Evolutionary conservation across 345 rosid genomes (phyloP).

Genomic region (Gossypium arboreum): DNA sequence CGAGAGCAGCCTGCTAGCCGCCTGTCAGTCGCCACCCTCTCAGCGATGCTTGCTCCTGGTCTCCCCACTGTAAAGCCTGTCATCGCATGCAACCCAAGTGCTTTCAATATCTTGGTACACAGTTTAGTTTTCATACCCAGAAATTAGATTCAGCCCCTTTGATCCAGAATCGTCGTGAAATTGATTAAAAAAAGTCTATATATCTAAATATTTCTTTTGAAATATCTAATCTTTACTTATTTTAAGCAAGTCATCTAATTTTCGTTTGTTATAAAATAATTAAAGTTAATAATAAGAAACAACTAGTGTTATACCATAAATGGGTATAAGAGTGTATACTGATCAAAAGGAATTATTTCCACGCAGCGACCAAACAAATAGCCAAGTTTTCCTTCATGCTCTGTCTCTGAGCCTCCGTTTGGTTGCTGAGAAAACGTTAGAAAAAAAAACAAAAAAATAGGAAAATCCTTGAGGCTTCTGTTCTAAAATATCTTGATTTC

Average conservation of each 20-base stretch:
- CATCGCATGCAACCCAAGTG: constrained; percentile 7
- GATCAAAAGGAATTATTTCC: constrained; percentile 35
- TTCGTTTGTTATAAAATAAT: not conserved
- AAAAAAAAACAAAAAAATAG: not conserved
- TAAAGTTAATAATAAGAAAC: not conserved
- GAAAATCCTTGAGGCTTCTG: constrained; percentile 5
- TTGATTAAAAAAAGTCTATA: not conserved
- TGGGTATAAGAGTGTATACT: constrained; percentile 7
- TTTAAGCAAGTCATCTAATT: not conserved
- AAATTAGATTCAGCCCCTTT: not conserved
- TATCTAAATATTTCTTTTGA: not conserved
- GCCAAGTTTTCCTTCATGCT: constrained; percentile 52
- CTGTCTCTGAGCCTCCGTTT: constrained; percentile 33
- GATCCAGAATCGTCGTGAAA: not conserved
- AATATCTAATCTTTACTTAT: not conserved
- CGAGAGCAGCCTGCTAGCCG: not conserved
- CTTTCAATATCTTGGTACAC: not conserved
- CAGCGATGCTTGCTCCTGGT: constrained; percentile 71
- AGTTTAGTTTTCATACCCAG: not conserved
- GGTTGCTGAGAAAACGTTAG: constrained; percentile 33
- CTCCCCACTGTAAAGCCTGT: constrained; percentile 89
- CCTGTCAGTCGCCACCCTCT: constrained; percentile 6
- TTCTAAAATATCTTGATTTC: not conserved
- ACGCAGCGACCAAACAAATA: constrained; percentile 47
- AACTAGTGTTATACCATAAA: constrained; percentile 2